A percentile compares a stretch with the other conserved stretches of the same genome.
Evolutionary conservation across 768 basidiomycete species (phyloP).

Genomic region (Russula griseocarnosa): DNA sequence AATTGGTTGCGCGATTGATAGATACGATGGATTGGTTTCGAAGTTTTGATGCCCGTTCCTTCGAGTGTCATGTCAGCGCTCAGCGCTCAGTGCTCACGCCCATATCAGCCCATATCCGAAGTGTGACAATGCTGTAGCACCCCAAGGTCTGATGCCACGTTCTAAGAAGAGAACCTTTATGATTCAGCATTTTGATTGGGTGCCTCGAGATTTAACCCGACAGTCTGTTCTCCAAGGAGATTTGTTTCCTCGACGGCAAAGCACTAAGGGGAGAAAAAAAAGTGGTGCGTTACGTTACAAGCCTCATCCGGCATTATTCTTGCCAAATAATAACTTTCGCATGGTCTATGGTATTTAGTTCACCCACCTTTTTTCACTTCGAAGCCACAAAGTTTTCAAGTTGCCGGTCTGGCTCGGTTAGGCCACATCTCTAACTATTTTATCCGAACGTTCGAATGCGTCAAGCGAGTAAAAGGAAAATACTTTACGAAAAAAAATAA

Average conservation of each 20-base stretch:
- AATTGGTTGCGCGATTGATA: neutral
- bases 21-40: neutral
- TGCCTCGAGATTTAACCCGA: neutral
- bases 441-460: neutral
- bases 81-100: neutral
- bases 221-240: neutral
- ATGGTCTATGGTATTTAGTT: no score
- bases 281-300: neutral
- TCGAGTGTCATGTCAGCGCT: neutral
- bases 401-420: neutral
- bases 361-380: neutral
- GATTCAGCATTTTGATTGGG: neutral
- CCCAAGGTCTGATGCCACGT: neutral
- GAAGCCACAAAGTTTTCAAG: neutral
- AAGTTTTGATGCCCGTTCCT: neutral
- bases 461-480: neutral
- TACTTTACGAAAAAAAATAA: neutral
- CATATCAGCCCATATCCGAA: conserved; percentile 5
- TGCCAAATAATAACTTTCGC: neutral
- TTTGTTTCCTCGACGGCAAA: neutral
- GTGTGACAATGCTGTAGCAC: neutral
- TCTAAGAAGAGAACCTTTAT: neutral
- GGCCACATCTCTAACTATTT: neutral
- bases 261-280: neutral
- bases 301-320: neutral